Conservation (phyloP, 1,139 yeast genomes). For the Debaryomyces robertsiae region DNA sequence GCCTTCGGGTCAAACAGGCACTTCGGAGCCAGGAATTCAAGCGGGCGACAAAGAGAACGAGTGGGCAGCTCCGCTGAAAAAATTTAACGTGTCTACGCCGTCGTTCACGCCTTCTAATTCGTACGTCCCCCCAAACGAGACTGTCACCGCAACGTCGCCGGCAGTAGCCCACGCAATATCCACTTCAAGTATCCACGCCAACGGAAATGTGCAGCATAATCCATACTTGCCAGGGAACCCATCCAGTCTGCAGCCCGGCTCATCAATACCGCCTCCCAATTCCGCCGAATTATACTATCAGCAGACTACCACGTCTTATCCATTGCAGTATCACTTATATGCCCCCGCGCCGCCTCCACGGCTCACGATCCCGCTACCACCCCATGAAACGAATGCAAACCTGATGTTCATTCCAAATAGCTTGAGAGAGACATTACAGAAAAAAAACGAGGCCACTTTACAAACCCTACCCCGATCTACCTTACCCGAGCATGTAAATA, state of each 20-base stretch:
- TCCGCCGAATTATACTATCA: slow-evolving; percentile 24
- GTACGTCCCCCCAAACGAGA: slow-evolving; percentile 7
- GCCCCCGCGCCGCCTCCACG: slow-evolving; percentile 90
- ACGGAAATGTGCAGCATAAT: slow-evolving; percentile 17
- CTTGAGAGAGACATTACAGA: slow-evolving; percentile 69
- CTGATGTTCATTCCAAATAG: slow-evolving; percentile 73
- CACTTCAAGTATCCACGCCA: slow-evolving; percentile 10
- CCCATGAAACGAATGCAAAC: slow-evolving; percentile 70
- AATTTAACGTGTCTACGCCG: slow-evolving; percentile 38
- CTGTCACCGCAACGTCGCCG: slow-evolving; percentile 8
- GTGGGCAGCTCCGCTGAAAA: slow-evolving; percentile 19
- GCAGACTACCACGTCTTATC: slow-evolving; percentile 39
- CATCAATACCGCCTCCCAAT: slow-evolving; percentile 13
- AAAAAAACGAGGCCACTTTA: slow-evolving; percentile 78
- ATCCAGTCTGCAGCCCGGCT: slow-evolving; percentile 11
- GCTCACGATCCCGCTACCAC: slow-evolving; percentile 56
- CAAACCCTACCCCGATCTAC: slow-evolving; percentile 63
- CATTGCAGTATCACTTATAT: slow-evolving; percentile 83
- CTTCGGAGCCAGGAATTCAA: slow-evolving; percentile 2
- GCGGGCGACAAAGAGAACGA: slow-evolving; percentile 1
- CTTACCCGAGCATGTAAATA: slow-evolving; percentile 76
- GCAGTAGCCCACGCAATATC: slow-evolving; percentile 12
- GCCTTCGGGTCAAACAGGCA: slow-evolving; percentile 35
- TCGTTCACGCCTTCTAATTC: slow-evolving; percentile 35
- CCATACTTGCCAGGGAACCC: slow-evolving; percentile 24